Percentiles rank a stretch among this genome's conserved stretches.
These are phyloP conservation scores for Arthrobotrys pseudoclavata DNA, from an alignment of 2,329 filamentous ascomycete genomes.

Conservation along the genomic window DNA sequence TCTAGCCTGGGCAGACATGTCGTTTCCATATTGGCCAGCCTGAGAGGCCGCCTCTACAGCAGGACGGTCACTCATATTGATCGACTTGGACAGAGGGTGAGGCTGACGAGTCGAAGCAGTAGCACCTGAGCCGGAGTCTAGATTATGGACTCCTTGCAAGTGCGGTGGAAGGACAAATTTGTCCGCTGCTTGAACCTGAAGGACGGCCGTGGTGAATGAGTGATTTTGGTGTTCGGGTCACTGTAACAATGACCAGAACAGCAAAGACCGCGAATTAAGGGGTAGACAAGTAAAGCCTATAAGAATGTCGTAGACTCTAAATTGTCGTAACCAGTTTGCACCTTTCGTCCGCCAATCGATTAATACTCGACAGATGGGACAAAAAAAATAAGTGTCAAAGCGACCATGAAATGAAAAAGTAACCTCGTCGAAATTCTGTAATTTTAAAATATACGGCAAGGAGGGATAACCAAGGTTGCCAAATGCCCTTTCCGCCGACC, in stretches of 20 bases:
- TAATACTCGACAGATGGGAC: constrained; percentile 28
- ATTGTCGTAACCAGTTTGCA: constrained; percentile 37
- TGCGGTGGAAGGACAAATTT: constrained; percentile 85
- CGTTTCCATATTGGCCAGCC: constrained; percentile 90
- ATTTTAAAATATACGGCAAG: constrained; percentile 36
- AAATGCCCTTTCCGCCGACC: constrained; percentile 28
- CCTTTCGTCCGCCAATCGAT: constrained; percentile 37
- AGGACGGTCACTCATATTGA: constrained; percentile 71
- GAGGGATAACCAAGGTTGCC: constrained; percentile 21
- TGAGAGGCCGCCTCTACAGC: constrained; percentile 83
- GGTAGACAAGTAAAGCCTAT: constrained; percentile 61
- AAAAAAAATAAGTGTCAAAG: constrained; percentile 13
- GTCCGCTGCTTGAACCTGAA: constrained; percentile 72
- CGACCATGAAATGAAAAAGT: constrained; percentile 35
- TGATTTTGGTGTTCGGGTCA: constrained; percentile 55
- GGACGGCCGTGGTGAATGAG: constrained; percentile 63
- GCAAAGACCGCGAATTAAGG: constrained; percentile 61
- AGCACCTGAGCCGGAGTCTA: constrained; percentile 72
- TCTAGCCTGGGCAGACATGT: constrained; percentile 86
- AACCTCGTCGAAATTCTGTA: constrained; percentile 28
- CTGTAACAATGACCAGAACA: constrained; percentile 62
- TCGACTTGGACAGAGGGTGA: constrained; percentile 82
- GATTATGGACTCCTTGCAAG: constrained; percentile 91
- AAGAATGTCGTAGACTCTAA: constrained; percentile 48
- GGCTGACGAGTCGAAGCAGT: constrained; percentile 74